phyloP scores from a whole-genome alignment of 805 yeast species.

The Kuraishia capsulata region DNA sequence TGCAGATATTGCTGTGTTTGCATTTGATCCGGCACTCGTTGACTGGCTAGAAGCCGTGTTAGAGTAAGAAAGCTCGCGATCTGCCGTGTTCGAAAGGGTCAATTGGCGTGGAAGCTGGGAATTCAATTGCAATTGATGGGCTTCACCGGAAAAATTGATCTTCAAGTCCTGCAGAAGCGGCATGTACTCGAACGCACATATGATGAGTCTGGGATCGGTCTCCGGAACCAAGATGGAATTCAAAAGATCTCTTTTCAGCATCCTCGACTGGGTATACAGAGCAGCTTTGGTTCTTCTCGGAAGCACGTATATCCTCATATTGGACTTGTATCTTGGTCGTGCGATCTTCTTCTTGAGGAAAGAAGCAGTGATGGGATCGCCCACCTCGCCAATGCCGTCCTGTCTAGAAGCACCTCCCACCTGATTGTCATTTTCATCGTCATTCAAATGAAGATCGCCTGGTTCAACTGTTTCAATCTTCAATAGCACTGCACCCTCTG shows the following conservation, averaged over 20 bases:
- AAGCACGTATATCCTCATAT: constrained; percentile 51
- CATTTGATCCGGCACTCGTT: not conserved
- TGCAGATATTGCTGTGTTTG: not conserved
- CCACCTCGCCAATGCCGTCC: constrained; percentile 22
- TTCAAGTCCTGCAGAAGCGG: constrained; percentile 6
- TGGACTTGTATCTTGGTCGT: constrained; percentile 52
- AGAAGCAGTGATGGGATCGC: constrained; percentile 35
- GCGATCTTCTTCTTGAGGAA: constrained; percentile 51
- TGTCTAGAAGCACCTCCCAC: constrained; percentile 4
- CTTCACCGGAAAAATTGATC: not conserved
- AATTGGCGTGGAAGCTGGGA: not conserved
- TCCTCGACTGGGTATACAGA: constrained; percentile 37
- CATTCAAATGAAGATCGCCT: constrained; percentile 39
- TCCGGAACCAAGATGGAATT: constrained; percentile 37
- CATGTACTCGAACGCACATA: constrained; percentile 21
- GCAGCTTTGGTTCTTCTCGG: constrained; percentile 31
- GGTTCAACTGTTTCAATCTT: constrained; percentile 49
- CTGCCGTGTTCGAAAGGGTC: not conserved
- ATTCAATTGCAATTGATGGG: not conserved
- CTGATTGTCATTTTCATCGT: constrained; percentile 30
- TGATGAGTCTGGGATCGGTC: constrained; percentile 12
- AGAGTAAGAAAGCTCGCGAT: not conserved
- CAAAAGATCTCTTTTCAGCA: constrained; percentile 41
- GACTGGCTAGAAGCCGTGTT: not conserved
- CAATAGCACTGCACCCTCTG: constrained; percentile 40